Evolutionary conservation across 2,329 filamentous ascomycete species (phyloP), one percentile per base, ranked within the genome.

Genomic region (Rutstroemia sp.): DNA sequence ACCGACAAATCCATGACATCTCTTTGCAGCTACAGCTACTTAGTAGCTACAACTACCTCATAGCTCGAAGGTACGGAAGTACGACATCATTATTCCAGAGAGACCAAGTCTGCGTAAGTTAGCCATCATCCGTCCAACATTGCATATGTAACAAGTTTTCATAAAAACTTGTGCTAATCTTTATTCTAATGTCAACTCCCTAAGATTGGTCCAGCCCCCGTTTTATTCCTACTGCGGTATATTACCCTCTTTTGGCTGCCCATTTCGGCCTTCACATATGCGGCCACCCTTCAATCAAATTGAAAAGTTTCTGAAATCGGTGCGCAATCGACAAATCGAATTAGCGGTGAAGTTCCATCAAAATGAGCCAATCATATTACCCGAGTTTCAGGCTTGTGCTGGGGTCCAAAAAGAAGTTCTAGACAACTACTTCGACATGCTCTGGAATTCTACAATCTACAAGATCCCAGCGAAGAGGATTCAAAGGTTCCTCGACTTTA

Each of bases 241-340:
- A 34, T 34, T 34, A 1, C 30, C 30, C 12, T 34, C 30, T 34
- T 34, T 34, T 34, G 30, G 30, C 30, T 34, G 30, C 51, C 34
- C 56, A 57, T 64, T 65, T 64, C 61, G 63, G 64, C 60, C 64
- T 64, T 63, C 58, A 62, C 57, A 63, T 63, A 66, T 69, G 66
- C 67, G 65, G 63, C 66, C 66, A 61, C 42, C 63, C 62, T 58
- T 62, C 37, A 41, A 27, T 57, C 56, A 27, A 54, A 54, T 47
- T 23, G 38, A 16, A 38, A 39, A 5, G 7, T 19, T n/a, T 25
- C 12, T 49, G 41, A 21, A 12, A 53, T 54, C 44, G 38, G 55
- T 55, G 48, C 44, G 45, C 21, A 34, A 7, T 52, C 58, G 53
- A 58, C 58, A 62, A 60, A 7, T 46, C 21, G 14, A 61, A 66